Percentiles rank a stretch among this genome's conserved stretches.
These are phyloP conservation scores for Citrus trifoliata DNA, from an alignment of 345 rosid species.

Conservation along the genomic window DNA sequence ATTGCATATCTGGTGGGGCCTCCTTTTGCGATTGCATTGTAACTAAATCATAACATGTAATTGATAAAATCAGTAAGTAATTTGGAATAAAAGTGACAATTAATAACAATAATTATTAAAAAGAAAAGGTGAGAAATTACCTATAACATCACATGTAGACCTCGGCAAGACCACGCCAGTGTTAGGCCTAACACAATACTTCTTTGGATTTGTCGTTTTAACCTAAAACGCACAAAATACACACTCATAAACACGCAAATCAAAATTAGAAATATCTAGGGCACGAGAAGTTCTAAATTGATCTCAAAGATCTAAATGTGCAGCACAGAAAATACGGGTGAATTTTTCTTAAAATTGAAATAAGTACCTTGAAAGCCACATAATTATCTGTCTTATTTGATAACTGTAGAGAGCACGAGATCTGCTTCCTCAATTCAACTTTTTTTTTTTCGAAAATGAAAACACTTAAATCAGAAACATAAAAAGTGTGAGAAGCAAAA, in stretches of 20 bases:
- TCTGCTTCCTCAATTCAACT: conserved; percentile 85
- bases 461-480: conserved; percentile 12
- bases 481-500: not conserved
- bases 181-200: conserved; percentile 82
- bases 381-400: conserved; percentile 60
- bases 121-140: conserved; percentile 24
- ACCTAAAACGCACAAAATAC: conserved; percentile 36
- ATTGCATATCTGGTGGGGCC: conserved; percentile 73
- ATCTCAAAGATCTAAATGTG: conserved; percentile 1
- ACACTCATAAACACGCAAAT: conserved; percentile 15
- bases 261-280: conserved; percentile 1
- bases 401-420: conserved; percentile 67
- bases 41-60: conserved; percentile 37
- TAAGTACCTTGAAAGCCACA: conserved; percentile 76
- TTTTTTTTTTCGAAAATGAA: not conserved
- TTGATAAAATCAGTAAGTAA: conserved; percentile 11
- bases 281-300: not conserved
- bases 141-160: conserved; percentile 70
- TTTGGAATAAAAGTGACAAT: not conserved
- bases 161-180: conserved; percentile 78
- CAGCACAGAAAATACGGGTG: not conserved
- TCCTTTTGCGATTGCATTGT: conserved; percentile 97
- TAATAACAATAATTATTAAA: not conserved
- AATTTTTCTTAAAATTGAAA: not conserved
- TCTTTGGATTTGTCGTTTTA: conserved; percentile 90